Base-by-base conservation (phyloP, 257 asterid species). In the Rhazya stricta region DNA sequence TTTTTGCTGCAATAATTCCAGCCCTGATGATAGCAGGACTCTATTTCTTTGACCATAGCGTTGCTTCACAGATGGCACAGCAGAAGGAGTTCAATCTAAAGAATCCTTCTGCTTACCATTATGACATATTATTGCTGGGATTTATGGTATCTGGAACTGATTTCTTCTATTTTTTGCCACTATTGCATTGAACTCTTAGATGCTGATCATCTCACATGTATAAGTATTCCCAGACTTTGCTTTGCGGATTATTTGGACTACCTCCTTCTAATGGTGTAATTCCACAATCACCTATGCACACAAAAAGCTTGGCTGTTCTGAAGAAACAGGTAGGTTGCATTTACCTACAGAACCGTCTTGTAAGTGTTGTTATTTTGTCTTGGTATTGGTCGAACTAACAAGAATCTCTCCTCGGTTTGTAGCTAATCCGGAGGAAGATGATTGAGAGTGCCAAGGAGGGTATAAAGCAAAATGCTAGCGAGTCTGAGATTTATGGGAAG, bases 231-330 rank as follows among this genome's bases (percentile, higher is more conserved):
- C 74, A 89, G 94, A 89, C 91, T 36, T 70, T 89, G 76, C 78
- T 89, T 1, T 89, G 95, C 67, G 95, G 92, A 29, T 61, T 89
- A 77, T 69, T 85, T 30, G 94, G 90, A 27, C 71, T 89, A 57
- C 94, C 92, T 45, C 94, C 94, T 83, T 85, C 91, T 19, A 89
- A 89, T 73, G 94, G 94, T 21, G 94, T 89, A 46, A 76, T 89
- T 71, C 94, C 91, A 0, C 91, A 89, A 53, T 89, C 94, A 43
- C 91, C 94, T 32, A 87, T 87, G 94, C 94, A 87, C 42, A 84
- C 89, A 0, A 89, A 81, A 60, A 89, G 88, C 61, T 76, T 89
- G 74, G 89, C 88, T 21, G 83, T 87, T 77, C 88, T 89, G 6
- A 79, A 81, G 46, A 84, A 76, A 73, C 87, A 85, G 90, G 85